A percentile compares a stretch with the other conserved stretches of the same genome.
Evolutionary conservation across 176 grass and related monocot species (phyloP).

Genomic region (Saccharum officinarum): DNA sequence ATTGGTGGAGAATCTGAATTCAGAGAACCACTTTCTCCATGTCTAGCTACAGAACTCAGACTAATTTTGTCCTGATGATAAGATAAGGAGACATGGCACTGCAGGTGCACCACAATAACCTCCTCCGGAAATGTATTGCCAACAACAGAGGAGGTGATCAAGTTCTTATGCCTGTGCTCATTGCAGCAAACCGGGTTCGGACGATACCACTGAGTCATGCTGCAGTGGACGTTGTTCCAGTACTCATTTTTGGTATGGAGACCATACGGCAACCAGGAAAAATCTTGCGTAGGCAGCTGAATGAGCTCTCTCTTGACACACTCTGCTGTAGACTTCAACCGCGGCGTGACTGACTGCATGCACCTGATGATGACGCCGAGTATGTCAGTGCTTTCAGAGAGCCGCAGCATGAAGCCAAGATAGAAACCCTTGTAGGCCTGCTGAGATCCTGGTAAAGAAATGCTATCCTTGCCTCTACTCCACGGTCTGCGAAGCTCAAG

Average conservation of each 20-base stretch:
- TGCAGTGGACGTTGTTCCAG: conserved; percentile 21
- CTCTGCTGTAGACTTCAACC: not conserved
- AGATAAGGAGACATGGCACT: no score
- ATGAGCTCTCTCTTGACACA: no score
- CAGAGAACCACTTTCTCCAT: not conserved
- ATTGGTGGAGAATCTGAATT: no score
- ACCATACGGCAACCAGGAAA: not conserved
- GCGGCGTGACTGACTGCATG: not conserved
- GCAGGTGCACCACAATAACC: no score
- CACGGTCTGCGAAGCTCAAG: not conserved
- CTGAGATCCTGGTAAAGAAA: not conserved
- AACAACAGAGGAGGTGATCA: no score
- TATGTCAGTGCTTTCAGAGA: conserved; percentile 19
- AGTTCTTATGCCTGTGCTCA: no score
- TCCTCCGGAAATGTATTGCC: no score
- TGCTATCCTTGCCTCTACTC: not conserved
- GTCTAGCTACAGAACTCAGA: no score
- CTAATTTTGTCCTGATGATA: no score
- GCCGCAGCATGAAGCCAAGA: not conserved
- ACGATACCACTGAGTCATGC: not conserved
- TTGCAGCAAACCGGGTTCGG: conserved; percentile 6
- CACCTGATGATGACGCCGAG: conserved; percentile 2
- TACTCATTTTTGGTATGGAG: not conserved
- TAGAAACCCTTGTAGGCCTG: not conserved
- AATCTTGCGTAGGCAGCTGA: conserved; percentile 21